Evolutionary conservation across 768 basidiomycete species (phyloP).

Genomic region (Phallus indusiatus): DNA sequence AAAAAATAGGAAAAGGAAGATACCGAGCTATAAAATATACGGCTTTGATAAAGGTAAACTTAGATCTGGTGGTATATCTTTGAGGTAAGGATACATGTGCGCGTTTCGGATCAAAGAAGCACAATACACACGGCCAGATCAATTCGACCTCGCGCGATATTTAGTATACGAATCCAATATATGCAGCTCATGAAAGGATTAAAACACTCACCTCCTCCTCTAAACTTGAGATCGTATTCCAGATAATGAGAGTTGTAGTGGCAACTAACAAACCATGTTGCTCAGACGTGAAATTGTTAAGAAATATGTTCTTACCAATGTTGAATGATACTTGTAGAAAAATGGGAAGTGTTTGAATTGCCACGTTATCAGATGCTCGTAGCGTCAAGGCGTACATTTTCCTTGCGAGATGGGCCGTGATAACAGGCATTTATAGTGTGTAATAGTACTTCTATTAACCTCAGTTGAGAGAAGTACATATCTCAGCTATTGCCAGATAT

Average conservation of each 20-base stretch:
- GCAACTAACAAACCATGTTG: not conserved
- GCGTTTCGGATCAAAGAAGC: not conserved
- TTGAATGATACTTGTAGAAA: not conserved
- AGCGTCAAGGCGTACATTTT: too few species aligned
- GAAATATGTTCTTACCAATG: not conserved
- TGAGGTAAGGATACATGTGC: too few species aligned
- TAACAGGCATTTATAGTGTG: too few species aligned
- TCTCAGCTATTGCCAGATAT: too few species aligned
- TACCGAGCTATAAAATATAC: not conserved
- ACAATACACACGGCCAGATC: not conserved
- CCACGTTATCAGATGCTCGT: too few species aligned
- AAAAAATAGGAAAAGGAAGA: not conserved
- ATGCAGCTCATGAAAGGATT: not conserved
- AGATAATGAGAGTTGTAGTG: not conserved
- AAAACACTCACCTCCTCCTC: not conserved
- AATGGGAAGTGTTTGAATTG: too few species aligned
- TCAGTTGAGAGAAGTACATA: too few species aligned
- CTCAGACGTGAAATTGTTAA: not conserved
- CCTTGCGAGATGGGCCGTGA: too few species aligned
- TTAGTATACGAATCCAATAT: not conserved
- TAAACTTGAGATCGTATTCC: not conserved
- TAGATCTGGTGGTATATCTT: too few species aligned
- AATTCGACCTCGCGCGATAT: not conserved
- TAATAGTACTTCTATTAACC: too few species aligned
- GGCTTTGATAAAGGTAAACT: not conserved